Conservation (phyloP, 306 rosid species). For the Lablab purpureus region DNA sequence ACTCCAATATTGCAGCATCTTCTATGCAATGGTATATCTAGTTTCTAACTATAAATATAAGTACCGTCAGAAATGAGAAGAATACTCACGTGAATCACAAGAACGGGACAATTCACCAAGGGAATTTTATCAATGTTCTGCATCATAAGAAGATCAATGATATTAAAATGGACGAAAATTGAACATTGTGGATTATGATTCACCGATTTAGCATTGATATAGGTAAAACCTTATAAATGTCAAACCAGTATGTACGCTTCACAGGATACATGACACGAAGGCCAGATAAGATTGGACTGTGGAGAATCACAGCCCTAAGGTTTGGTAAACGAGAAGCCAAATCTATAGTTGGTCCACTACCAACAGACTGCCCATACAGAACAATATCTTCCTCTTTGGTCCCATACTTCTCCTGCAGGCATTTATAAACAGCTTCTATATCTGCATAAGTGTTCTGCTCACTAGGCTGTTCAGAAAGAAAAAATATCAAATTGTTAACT, state of each 20-base stretch:
- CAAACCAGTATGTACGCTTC: slow-evolving; percentile 39
- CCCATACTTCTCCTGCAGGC: slow-evolving; percentile 38
- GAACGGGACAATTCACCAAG: slow-evolving; percentile 37
- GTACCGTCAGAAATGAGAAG: background rate
- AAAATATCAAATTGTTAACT: background rate
- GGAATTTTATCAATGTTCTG: slow-evolving; percentile 42
- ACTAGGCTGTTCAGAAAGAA: slow-evolving; percentile 24
- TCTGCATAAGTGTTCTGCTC: slow-evolving; percentile 42
- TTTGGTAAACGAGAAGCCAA: slow-evolving; percentile 32
- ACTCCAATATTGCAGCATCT: background rate
- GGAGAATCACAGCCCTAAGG: slow-evolving; percentile 40
- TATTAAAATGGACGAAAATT: slow-evolving; percentile 1
- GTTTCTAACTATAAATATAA: background rate
- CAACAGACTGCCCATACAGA: slow-evolving; percentile 37
- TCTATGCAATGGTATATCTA: background rate
- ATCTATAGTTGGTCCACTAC: slow-evolving; percentile 37
- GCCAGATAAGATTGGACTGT: slow-evolving; percentile 36
- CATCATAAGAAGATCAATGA: slow-evolving; percentile 10
- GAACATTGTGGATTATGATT: background rate
- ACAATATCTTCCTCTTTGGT: slow-evolving; percentile 39
- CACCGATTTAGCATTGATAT: slow-evolving; percentile 21
- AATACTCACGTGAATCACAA: slow-evolving; percentile 41
- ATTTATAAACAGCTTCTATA: slow-evolving; percentile 41
- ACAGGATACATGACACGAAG: slow-evolving; percentile 38
- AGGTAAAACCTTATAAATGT: slow-evolving; percentile 30